These are phyloP conservation scores for Butyriboletus loyo DNA, from an alignment of 768 basidiomycete genomes.

Conservation along the genomic window DNA sequence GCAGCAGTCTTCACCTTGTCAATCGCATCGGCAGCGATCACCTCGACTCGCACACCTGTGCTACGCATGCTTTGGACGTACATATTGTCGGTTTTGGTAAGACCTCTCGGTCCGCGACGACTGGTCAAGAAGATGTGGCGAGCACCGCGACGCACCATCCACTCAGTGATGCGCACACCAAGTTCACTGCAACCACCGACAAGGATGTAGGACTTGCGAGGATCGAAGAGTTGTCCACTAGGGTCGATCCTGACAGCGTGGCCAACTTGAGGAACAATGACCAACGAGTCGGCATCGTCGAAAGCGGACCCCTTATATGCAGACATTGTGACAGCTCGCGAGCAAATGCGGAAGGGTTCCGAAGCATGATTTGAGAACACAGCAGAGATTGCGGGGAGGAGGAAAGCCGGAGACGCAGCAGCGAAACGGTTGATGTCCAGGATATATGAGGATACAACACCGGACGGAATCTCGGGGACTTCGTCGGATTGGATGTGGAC, in stretches of 20 bases:
- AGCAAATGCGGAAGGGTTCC: slow-evolving; percentile 5
- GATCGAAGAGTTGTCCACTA: slow-evolving; percentile 28
- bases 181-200: slow-evolving; percentile 23
- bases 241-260: slow-evolving; percentile 21
- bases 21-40: slow-evolving; percentile 27
- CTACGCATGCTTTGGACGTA: slow-evolving; percentile 28
- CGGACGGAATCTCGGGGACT: slow-evolving; percentile 15
- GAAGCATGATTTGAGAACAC: slow-evolving; percentile 19
- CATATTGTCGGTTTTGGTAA: slow-evolving; percentile 23
- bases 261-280: slow-evolving; percentile 15
- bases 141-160: slow-evolving; percentile 34
- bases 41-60: slow-evolving; percentile 24
- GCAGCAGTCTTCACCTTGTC: slow-evolving; percentile 21
- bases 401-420: slow-evolving; percentile 16
- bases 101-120: slow-evolving; percentile 19
- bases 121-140: slow-evolving; percentile 32
- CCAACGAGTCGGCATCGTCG: slow-evolving; percentile 9
- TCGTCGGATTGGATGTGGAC: slow-evolving; percentile 22
- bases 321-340: slow-evolving; percentile 11
- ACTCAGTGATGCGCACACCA: slow-evolving; percentile 29
- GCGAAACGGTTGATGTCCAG: slow-evolving; percentile 23
- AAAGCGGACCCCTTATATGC: slow-evolving; percentile 1
- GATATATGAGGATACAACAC: slow-evolving; percentile 14
- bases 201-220: slow-evolving; percentile 24
- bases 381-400: slow-evolving; percentile 15